These are phyloP conservation scores for Penicillium brevicompactum DNA, from an alignment of 2,329 filamentous ascomycete species.

Conservation along the genomic window DNA sequence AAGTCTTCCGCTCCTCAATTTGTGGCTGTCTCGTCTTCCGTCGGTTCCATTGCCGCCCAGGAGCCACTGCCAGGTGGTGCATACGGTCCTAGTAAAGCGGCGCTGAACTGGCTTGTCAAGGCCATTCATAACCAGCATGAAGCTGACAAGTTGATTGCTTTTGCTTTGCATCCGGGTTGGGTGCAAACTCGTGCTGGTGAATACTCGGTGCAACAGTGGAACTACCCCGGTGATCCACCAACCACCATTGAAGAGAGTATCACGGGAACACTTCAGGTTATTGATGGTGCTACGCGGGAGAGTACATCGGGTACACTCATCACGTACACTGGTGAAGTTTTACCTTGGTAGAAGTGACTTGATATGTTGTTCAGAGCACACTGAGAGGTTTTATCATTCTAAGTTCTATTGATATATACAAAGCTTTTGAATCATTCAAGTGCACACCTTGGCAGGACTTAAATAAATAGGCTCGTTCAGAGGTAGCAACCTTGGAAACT, in stretches of 20 bases:
- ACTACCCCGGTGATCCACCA: slow-evolving; percentile 24
- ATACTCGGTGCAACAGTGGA: slow-evolving; percentile 36
- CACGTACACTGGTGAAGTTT: slow-evolving; percentile 31
- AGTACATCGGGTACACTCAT: slow-evolving; percentile 38
- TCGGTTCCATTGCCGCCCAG: slow-evolving; percentile 24
- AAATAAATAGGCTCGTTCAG: no score
- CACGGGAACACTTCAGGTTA: slow-evolving; percentile 34
- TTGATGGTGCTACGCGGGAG: slow-evolving; percentile 41
- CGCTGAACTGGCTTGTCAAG: slow-evolving; percentile 22
- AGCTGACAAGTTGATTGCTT: slow-evolving; percentile 15
- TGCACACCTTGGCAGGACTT: no score
- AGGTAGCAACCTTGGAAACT: neutral
- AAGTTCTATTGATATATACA: neutral
- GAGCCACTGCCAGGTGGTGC: slow-evolving; percentile 24
- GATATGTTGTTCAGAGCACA: neutral
- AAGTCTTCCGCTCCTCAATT: slow-evolving; percentile 19
- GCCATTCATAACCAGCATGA: slow-evolving; percentile 29
- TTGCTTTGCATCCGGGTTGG: slow-evolving; percentile 43
- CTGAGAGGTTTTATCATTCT: no score
- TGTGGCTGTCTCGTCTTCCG: slow-evolving; percentile 21
- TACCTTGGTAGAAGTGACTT: slow-evolving; percentile 19
- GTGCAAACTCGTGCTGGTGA: slow-evolving; percentile 34
- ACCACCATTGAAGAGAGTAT: slow-evolving; percentile 37
- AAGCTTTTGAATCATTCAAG: neutral
- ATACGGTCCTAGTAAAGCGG: slow-evolving; percentile 27